Evolutionary conservation across 202 grass and related monocot species (phyloP), one percentile per base, ranked within the genome.

Genomic region (Digitaria exilis): DNA sequence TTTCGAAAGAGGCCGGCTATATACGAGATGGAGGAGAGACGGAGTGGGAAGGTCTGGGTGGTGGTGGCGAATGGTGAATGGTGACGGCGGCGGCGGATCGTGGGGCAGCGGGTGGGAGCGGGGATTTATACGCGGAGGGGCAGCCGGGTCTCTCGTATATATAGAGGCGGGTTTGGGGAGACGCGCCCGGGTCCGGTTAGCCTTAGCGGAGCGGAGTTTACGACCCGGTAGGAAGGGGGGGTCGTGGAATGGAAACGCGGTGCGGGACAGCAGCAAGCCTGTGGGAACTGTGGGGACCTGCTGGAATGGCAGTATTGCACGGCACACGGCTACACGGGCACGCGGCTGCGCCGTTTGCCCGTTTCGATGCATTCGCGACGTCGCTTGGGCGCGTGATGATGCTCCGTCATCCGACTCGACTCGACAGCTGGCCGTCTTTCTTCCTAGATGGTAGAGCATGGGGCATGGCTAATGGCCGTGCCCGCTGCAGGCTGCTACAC

Each of bases 1-100:
- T 24, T 86, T 86, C 78, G 29, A 76, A 87, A 22, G 41, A 29
- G 29, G 16, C 37, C n/a, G 59, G 5, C 30, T 87, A 81, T 87
- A 86, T 81, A 73, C 9, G 26, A 39, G 26, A 39, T 58, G 58
- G 57, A 11, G 22, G 56, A 30, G 56, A 30, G 16, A 37, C 5
- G 18, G 55, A 22, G 7, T 39, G 37, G 7, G 37, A 7, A 39
- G 6, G 37, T 39, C 9, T 39, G 37, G 37, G 7, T 25, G 28
- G 69, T 19, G 84, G 50, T 11, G 19, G 37, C n/a, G n/a, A n/a
- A n/a, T n/a, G 35, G 35, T 37, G 17, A 13, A 21, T 4, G 66
- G 57, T 6, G 66, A 19, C 4, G 67, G 49, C 9, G 84, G 25
- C 68, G 69, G 84, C 21, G 71, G 62, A 74, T 75, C 30, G 43